These are phyloP conservation scores for Tolypocladium endophyticum DNA, from an alignment of 2,329 filamentous ascomycete genomes.

Conservation along the genomic window DNA sequence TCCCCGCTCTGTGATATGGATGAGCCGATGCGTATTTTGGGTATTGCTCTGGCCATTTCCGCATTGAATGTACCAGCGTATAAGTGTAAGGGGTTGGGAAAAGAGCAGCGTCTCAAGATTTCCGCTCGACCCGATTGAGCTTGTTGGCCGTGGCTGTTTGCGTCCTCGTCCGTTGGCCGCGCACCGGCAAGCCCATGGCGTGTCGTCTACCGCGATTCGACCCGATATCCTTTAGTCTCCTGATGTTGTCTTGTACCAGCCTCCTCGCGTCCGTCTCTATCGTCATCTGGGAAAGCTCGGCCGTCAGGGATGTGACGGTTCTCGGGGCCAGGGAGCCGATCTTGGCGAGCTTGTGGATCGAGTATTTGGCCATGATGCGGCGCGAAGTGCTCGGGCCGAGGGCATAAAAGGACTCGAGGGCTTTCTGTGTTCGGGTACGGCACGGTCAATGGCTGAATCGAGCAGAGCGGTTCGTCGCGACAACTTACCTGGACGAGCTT, in stretches of 20 bases:
- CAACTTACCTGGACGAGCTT: constrained; percentile 67
- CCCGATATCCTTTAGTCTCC: constrained; percentile 79
- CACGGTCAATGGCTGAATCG: background rate
- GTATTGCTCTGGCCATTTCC: background rate
- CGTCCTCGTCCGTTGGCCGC: constrained; percentile 79
- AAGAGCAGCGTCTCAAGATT: constrained; percentile 8
- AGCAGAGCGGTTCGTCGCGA: background rate
- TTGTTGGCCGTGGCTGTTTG: constrained; percentile 54
- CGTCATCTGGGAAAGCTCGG: constrained; percentile 81
- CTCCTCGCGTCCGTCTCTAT: constrained; percentile 82
- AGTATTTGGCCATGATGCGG: constrained; percentile 77
- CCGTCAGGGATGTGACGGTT: constrained; percentile 72
- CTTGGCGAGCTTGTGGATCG: constrained; percentile 74
- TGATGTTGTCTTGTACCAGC: constrained; percentile 74
- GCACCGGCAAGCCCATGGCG: constrained; percentile 83
- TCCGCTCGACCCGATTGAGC: constrained; percentile 45
- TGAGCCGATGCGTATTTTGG: background rate
- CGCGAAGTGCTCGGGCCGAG: constrained; percentile 61
- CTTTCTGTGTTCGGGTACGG: constrained; percentile 37
- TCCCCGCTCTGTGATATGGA: background rate
- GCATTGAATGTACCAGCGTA: background rate
- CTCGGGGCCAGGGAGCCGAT: constrained; percentile 65
- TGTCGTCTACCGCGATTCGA: constrained; percentile 82
- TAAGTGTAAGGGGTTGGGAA: background rate
- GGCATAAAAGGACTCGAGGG: constrained; percentile 77